Base-by-base conservation (phyloP, 2,329 filamentous ascomycete genomes). In the Penicillium polonicum region DNA sequence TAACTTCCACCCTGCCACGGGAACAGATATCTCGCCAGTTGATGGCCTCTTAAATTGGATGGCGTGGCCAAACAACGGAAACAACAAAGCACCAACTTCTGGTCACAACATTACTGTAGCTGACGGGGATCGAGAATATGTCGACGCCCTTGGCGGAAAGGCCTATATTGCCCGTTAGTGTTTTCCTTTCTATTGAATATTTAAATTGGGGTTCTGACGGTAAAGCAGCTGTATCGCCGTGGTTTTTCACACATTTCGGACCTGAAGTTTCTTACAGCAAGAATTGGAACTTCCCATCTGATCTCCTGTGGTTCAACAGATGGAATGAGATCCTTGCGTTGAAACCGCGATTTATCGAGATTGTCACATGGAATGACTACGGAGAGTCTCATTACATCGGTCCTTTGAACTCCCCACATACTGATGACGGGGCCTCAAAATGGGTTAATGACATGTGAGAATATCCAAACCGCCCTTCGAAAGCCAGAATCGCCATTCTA, bases 361-460 rank as follows among this genome's bases (percentile, higher is more conserved):
- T 80, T 43, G 67, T 79, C 12, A 77, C 77, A 6, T 80, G 78
- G 78, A 80, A 80, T 50, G 78, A 85, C 65, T 84, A 80, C 48
- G 82, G 82, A 35, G 82, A 84, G 64, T 81, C 78, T 17, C 82
- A 85, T 62, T 83, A 85, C 61, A 74, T 82, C 13, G 79, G 76
- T 0, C 79, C 78, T 4, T 65, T 81, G 42, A 73, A 71, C 12
- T 79, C 75, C 1, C 70, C 71, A 5, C 70, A 70, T 57, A 75
- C 67, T 12, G 70, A 74, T 25, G 72, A 74, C 27, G 74, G 74
- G 0, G 69, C 71, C 15, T 80, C 78, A 7, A 80, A 80, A 65
- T 81, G 79, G 79, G 72, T 73, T 1, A 80, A 80, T 60, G 79
- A 80, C 41, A 80, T 81, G 79, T 76, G 52, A 67, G 72, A 62